Evolutionary conservation across 306 rosid species (phyloP).

Genomic region (Amphicarpaea edgeworthii): DNA sequence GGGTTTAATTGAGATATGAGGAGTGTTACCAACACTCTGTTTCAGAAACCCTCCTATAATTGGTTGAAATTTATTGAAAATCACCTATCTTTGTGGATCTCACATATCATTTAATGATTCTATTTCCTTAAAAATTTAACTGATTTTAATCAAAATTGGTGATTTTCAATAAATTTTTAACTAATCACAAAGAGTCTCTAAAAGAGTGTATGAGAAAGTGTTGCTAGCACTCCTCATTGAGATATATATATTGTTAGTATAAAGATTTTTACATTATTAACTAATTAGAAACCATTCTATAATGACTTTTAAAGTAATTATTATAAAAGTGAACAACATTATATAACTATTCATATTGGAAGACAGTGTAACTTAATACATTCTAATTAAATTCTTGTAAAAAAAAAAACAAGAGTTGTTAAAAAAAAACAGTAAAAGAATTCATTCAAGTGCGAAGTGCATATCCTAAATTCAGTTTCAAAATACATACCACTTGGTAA

Average conservation of each 20-base stretch:
- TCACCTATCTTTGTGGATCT: too few species aligned
- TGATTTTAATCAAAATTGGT: too few species aligned
- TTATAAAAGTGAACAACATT: neutral
- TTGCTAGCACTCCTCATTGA: too few species aligned
- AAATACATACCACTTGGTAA: conserved; percentile 13
- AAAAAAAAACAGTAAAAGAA: neutral
- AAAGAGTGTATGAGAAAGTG: too few species aligned
- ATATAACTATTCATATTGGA: neutral
- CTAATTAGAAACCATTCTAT: neutral
- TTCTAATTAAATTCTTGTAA: neutral
- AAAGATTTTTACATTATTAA: neutral
- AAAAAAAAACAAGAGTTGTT: neutral
- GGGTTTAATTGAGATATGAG: neutral
- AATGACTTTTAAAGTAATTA: neutral
- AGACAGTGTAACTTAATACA: neutral
- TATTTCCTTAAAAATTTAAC: too few species aligned
- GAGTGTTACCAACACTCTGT: too few species aligned
- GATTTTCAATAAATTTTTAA: too few species aligned
- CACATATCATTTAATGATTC: too few species aligned
- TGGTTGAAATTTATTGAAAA: too few species aligned
- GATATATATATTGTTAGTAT: neutral
- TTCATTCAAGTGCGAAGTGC: neutral
- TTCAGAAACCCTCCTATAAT: too few species aligned
- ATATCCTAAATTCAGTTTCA: conserved; percentile 19
- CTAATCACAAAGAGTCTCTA: too few species aligned